phyloP scores from a whole-genome alignment of 805 yeast genomes.

The Kazachstania bromeliacearum region DNA sequence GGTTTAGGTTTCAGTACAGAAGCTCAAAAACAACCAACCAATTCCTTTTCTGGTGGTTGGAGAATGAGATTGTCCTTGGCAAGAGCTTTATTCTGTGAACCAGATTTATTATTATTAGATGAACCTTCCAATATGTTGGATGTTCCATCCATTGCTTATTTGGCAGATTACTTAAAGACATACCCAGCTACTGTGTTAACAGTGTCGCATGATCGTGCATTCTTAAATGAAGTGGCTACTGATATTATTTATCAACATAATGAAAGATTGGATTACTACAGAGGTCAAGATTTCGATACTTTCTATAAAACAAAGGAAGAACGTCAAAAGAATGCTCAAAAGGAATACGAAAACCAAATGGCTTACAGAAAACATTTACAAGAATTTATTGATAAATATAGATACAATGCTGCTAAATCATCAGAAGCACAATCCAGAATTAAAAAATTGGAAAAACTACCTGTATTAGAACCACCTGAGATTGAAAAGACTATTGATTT shows the following conservation, averaged over 20 bases:
- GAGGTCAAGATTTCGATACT: slow-evolving; percentile 87
- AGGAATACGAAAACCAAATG: slow-evolving; percentile 97
- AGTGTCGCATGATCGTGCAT: slow-evolving; percentile 96
- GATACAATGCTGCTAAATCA: slow-evolving; percentile 96
- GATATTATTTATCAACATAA: slow-evolving; percentile 97
- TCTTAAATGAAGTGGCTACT: slow-evolving; percentile 95
- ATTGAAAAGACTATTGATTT: slow-evolving; percentile 79
- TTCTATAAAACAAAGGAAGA: slow-evolving; percentile 93
- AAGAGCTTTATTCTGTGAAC: slow-evolving; percentile 94
- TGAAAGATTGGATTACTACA: slow-evolving; percentile 90
- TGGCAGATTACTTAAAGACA: slow-evolving; percentile 80
- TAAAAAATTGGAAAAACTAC: slow-evolving; percentile 90
- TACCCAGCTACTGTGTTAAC: slow-evolving; percentile 90
- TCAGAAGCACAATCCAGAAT: slow-evolving; percentile 97
- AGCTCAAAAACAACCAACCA: slow-evolving; percentile 75
- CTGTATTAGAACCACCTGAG: slow-evolving; percentile 87
- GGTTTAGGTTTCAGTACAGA: slow-evolving; percentile 92
- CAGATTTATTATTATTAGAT: slow-evolving; percentile 85
- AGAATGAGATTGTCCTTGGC: slow-evolving; percentile 98
- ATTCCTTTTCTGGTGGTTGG: slow-evolving; percentile 99
- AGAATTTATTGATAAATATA: slow-evolving; percentile 86
- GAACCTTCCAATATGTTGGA: slow-evolving; percentile 99
- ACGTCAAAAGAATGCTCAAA: slow-evolving; percentile 81
- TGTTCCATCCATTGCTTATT: slow-evolving; percentile 93
- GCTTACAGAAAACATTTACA: slow-evolving; percentile 90